Base-by-base conservation (phyloP, 306 rosid genomes). In the Rosa multiflora region DNA sequence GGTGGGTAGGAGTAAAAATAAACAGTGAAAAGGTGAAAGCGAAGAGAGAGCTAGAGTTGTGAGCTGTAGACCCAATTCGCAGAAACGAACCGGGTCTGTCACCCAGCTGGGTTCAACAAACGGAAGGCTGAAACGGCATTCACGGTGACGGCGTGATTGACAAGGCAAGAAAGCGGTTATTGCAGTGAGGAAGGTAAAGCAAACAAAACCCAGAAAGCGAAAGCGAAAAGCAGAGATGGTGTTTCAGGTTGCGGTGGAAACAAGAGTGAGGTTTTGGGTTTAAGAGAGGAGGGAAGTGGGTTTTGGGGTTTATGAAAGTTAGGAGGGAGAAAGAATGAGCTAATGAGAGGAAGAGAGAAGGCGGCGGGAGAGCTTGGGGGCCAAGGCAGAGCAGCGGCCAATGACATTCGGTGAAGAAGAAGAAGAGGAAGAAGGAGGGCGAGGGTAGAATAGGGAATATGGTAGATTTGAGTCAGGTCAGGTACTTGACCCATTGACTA, bases 51-150 rank as follows among this genome's bases (percentile, higher is more conserved):
- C 78, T 70, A 37, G 61, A 62, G 75, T 51, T 53, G 49, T 55
- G 23, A 82, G 46, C 39, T 20, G 13, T 20, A 69, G 72, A 82
- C 70, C 79, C 70, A 73, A 58, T 49, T 26, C 67, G 20, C 23
- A 73, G 53, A 71, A 39, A 37, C 12, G 67, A 74, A 74, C 62
- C 63, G 52, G 23, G 69, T n/a, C 66, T 48, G 23, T 4, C 15
- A 49, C 68, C 15, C 26, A 43, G 74, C 72, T 62, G 20, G 42
- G 74, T 44, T 74, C 12, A 47, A 62, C 49, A 55, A 26, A 55
- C 63, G 44, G 67, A 32, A 37, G 46, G 42, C 40, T 73, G 66
- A 10, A 78, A 53, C 69, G 44, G 76, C 80, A 62, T 72, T 74
- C 37, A 81, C 80, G 10, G 43, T 13, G 75, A 29, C 53, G 20